Percentiles rank a stretch among this genome's conserved stretches.
Conservation (phyloP, 495 filamentous ascomycete genomes). For the Penicillium simplicissimum region DNA sequence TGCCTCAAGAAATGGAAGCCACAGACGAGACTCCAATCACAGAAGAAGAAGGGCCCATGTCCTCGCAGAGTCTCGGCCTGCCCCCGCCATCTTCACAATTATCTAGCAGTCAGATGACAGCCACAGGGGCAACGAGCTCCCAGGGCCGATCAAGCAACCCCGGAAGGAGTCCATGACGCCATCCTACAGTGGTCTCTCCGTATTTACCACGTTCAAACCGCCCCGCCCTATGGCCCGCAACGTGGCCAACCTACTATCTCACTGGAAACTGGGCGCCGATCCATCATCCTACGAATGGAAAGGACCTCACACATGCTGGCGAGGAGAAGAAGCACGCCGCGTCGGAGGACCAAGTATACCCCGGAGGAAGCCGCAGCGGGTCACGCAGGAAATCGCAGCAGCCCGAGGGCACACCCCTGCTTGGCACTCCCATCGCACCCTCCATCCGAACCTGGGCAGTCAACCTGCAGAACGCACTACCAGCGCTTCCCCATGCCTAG, state of each 20-base stretch:
- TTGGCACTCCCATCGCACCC: conserved; percentile 30
- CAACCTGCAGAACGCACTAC: conserved; percentile 36
- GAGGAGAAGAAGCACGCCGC: conserved; percentile 22
- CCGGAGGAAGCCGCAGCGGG: conserved; percentile 21
- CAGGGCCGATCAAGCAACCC: background rate
- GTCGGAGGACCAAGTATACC: conserved; percentile 22
- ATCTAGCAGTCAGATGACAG: conserved; percentile 16
- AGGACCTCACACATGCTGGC: conserved; percentile 26
- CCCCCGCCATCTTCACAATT: conserved; percentile 18
- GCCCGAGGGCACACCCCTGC: conserved; percentile 23
- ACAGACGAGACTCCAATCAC: background rate
- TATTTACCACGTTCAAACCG: conserved; percentile 32
- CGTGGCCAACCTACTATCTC: conserved; percentile 37
- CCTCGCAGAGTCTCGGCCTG: conserved; percentile 1
- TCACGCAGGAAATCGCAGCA: conserved; percentile 28
- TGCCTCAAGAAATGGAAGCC: background rate
- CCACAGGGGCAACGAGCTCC: background rate
- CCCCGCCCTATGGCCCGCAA: conserved; percentile 28
- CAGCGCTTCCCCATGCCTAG: conserved; percentile 27
- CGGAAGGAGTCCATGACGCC: conserved; percentile 5
- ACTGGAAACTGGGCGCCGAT: conserved; percentile 44
- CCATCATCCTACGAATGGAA: conserved; percentile 45
- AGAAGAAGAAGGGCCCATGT: background rate
- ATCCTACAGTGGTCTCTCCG: conserved; percentile 31
- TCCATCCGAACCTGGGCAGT: conserved; percentile 35